Conservation (phyloP, 169 alveolate genomes). For the Plasmodium malariae region DNA sequence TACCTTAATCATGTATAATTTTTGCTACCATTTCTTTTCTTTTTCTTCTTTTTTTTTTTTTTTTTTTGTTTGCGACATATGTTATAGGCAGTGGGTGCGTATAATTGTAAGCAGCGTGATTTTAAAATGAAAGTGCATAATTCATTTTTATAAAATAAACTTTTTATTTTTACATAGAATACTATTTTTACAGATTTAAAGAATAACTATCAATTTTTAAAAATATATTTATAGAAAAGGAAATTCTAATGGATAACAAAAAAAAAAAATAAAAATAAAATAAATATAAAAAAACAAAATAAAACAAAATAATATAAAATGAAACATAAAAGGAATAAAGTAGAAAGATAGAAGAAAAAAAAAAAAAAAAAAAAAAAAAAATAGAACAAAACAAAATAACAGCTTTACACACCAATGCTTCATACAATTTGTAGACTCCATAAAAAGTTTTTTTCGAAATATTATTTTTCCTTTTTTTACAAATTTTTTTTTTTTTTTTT, state of each 20-base stretch:
- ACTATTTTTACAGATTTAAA: background rate
- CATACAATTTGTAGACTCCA: slow-evolving; percentile 28
- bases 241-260: slow-evolving; percentile 15
- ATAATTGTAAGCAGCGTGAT: slow-evolving; percentile 38
- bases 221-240: slow-evolving; percentile 28
- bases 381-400: slow-evolving; percentile 3
- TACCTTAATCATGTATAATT: no score
- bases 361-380: background rate
- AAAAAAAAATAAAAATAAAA: slow-evolving; percentile 1
- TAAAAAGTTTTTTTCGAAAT: slow-evolving; percentile 13
- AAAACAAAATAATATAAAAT: background rate
- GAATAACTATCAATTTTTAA: background rate
- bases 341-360: slow-evolving; percentile 10
- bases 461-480: slow-evolving; percentile 6
- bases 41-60: slow-evolving; percentile 6
- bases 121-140: slow-evolving; percentile 53
- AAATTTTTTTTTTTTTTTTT: no score
- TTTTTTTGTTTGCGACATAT: slow-evolving; percentile 12
- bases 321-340: background rate
- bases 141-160: background rate
- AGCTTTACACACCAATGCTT: slow-evolving; percentile 26
- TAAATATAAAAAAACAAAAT: background rate
- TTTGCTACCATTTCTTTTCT: no score
- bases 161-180: background rate
- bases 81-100: slow-evolving; percentile 74